A percentile compares a stretch with the other conserved stretches of the same genome.
These are phyloP conservation scores for Xylaria scruposa DNA, from an alignment of 495 filamentous ascomycete species.

Conservation along the genomic window DNA sequence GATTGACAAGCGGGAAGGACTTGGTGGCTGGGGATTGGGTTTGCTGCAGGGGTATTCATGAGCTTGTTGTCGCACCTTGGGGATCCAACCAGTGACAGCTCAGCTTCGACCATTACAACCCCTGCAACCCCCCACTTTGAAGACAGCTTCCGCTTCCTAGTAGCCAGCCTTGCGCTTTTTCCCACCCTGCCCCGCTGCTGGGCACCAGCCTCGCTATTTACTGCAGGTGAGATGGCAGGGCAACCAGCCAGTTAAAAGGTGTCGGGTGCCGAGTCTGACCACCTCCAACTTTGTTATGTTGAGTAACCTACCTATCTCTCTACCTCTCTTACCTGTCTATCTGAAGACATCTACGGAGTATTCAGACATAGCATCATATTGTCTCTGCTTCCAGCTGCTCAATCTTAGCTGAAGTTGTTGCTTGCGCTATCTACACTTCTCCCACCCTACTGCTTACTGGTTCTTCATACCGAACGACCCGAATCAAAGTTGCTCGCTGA, in stretches of 20 bases:
- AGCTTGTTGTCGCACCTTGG: background rate
- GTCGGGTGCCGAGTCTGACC: conserved; percentile 30
- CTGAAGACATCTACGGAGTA: background rate
- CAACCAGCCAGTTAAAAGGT: conserved; percentile 44
- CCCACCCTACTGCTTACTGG: background rate
- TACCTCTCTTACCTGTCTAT: background rate
- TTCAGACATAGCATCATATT: background rate
- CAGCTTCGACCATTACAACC: background rate
- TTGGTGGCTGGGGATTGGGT: background rate
- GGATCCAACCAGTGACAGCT: background rate
- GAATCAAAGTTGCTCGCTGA: background rate
- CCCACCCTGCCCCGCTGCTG: conserved; percentile 30
- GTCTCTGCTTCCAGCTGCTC: background rate
- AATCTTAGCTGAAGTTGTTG: background rate
- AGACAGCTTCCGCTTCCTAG: background rate
- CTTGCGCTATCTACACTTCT: background rate
- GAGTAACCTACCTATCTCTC: conserved; percentile 5
- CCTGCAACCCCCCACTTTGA: conserved; percentile 3
- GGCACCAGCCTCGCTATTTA: conserved; percentile 53
- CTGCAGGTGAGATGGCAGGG: conserved; percentile 49
- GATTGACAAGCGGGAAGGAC: background rate
- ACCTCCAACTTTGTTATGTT: conserved; percentile 20
- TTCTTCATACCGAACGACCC: background rate
- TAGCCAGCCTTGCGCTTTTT: conserved; percentile 39
- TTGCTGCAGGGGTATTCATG: background rate